Percentiles rank a stretch among this genome's conserved stretches.
These are phyloP conservation scores for Rhodomyrtus tomentosa DNA, from an alignment of 345 rosid species.

Conservation along the genomic window DNA sequence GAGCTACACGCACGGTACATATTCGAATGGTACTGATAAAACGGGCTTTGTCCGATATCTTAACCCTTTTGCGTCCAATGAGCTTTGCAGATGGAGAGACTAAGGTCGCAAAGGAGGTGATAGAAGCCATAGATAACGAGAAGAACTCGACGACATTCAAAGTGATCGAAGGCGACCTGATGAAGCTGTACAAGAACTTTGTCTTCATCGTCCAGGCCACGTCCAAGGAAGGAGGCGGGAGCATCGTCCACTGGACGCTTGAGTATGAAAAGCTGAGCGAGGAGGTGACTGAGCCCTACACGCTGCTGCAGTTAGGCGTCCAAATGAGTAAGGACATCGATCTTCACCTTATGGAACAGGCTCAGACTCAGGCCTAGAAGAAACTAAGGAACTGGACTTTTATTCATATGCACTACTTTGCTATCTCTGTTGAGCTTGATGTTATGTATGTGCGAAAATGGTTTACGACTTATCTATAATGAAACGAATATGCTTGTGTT, in stretches of 20 bases:
- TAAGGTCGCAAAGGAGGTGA: conserved; percentile 13
- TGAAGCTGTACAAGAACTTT: conserved; percentile 15
- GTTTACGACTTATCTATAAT: background rate
- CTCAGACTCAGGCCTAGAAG: background rate
- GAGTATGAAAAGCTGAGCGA: conserved; percentile 7
- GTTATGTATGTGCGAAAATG: background rate
- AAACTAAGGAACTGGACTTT: background rate
- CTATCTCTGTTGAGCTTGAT: background rate
- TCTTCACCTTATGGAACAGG: conserved; percentile 6
- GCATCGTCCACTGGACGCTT: background rate
- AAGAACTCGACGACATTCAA: conserved; percentile 18
- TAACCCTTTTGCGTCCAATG: background rate
- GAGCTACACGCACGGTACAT: conserved; percentile 19
- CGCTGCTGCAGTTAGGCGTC: background rate
- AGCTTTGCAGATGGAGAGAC: conserved; percentile 11
- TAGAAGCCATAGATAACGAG: conserved; percentile 29
- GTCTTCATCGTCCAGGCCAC: background rate
- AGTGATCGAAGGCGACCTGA: conserved; percentile 26
- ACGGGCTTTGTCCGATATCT: background rate
- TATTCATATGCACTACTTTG: background rate
- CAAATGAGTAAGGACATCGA: conserved; percentile 13
- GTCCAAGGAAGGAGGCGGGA: conserved; percentile 3
- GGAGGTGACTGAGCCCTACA: background rate
- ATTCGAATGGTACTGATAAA: background rate
- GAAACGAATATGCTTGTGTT: background rate